Evolutionary conservation across 257 asterid species (phyloP).

Genomic region (Handroanthus guayacan): DNA sequence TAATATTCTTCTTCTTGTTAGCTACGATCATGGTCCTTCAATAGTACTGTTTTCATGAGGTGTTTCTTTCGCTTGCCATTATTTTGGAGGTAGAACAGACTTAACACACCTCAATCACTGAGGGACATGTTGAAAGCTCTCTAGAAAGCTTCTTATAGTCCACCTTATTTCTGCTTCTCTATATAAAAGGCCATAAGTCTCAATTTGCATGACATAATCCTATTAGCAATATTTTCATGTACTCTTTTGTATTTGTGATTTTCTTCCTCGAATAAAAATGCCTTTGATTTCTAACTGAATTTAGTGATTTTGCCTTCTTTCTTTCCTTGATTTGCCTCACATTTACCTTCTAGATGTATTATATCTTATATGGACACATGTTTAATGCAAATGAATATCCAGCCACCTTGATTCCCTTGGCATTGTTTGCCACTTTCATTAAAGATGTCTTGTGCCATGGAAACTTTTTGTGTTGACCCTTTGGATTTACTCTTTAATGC

Average conservation of each 20-base stretch:
- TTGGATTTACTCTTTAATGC: background rate
- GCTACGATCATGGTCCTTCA: slow-evolving; percentile 4
- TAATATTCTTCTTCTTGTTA: background rate
- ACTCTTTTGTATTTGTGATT: background rate
- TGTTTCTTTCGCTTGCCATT: slow-evolving; percentile 8
- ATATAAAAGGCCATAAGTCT: background rate
- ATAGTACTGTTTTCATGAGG: background rate
- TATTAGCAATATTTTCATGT: slow-evolving; percentile 1
- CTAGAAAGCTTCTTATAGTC: no score
- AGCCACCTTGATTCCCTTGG: background rate
- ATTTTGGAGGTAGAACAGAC: background rate
- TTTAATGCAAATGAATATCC: background rate
- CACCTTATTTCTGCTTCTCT: background rate
- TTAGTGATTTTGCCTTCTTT: background rate
- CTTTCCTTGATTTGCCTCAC: background rate
- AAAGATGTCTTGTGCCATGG: slow-evolving; percentile 4
- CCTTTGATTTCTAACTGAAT: background rate
- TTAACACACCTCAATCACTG: background rate
- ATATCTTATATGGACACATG: background rate
- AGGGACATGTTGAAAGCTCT: no score
- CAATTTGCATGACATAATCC: background rate
- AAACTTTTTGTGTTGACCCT: background rate
- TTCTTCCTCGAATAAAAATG: background rate
- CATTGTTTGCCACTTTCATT: background rate
- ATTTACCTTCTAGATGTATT: background rate